phyloP scores from a whole-genome alignment of 805 yeast genomes.

The Saccharomycopsis capsularis region DNA sequence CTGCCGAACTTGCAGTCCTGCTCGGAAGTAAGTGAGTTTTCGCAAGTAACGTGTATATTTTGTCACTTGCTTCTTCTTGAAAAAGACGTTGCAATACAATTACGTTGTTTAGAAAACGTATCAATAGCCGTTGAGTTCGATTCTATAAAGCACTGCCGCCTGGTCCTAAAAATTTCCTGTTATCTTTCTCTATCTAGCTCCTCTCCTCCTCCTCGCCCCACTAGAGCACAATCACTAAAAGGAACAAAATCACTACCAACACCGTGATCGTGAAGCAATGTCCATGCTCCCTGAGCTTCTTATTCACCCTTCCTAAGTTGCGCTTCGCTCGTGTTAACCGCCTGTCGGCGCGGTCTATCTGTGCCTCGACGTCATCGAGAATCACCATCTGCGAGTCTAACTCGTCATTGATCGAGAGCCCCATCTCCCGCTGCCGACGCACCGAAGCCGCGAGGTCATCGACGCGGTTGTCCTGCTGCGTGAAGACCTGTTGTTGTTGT shows the following conservation, averaged over 20 bases:
- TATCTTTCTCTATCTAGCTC: too few species aligned
- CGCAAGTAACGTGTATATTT: too few species aligned
- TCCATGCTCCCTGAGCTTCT: conserved; percentile 39
- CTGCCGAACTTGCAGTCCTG: too few species aligned
- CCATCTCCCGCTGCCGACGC: conserved; percentile 37
- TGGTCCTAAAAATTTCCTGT: too few species aligned
- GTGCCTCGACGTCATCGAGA: conserved; percentile 43
- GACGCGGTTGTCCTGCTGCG: conserved; percentile 40
- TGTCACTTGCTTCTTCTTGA: too few species aligned
- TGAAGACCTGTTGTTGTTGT: conserved; percentile 42
- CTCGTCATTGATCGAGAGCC: conserved; percentile 42
- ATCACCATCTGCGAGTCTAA: conserved; percentile 42
- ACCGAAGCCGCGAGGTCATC: conserved; percentile 37
- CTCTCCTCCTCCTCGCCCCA: too few species aligned
- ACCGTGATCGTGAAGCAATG: conserved; percentile 43
- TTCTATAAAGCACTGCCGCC: too few species aligned
- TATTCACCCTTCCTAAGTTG: conserved; percentile 34
- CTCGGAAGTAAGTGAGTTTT: too few species aligned
- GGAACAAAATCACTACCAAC: conserved; percentile 36
- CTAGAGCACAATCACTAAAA: conserved; percentile 37
- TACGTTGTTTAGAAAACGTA: too few species aligned
- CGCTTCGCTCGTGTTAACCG: conserved; percentile 36
- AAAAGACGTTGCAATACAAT: too few species aligned
- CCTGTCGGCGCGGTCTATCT: conserved; percentile 37
- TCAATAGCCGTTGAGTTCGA: too few species aligned